phyloP scores from a whole-genome alignment of 78 protist species.

The Neovahlkampfia damariscottae region DNA sequence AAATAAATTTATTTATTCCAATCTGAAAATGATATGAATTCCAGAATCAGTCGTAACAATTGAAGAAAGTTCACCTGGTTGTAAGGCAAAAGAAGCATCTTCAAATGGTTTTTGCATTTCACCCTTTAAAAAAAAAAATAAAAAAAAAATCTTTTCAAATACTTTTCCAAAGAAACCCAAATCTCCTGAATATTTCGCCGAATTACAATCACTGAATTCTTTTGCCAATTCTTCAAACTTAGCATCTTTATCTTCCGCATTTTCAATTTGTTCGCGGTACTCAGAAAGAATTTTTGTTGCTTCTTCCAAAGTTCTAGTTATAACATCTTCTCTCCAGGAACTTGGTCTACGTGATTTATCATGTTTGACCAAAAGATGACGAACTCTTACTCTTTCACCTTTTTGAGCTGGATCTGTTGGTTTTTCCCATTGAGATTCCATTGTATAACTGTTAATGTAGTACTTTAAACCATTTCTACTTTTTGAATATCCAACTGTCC shows the following conservation, averaged over 20 bases:
- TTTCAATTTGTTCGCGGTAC: neutral
- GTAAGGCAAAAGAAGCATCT: too few relatives aligned
- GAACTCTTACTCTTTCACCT: neutral
- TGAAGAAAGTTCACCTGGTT: conserved; percentile 10
- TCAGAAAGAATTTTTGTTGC: neutral
- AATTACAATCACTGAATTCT: neutral
- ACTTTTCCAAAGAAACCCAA: neutral
- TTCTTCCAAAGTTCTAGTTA: neutral
- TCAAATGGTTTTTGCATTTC: neutral
- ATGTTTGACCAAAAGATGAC: neutral
- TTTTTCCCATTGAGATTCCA: neutral
- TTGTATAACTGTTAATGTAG: neutral
- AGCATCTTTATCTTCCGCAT: neutral
- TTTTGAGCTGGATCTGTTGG: neutral
- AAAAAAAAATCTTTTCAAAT: neutral
- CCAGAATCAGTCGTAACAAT: conserved; percentile 1
- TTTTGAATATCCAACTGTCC: neutral
- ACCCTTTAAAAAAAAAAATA: neutral
- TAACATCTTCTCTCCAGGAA: neutral
- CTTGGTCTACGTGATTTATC: neutral
- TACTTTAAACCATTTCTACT: neutral
- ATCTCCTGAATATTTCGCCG: neutral
- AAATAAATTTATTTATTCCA: conserved; percentile 7
- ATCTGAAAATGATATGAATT: conserved; percentile 6
- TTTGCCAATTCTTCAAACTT: neutral